Evolutionary conservation across 2,329 filamentous ascomycete genomes (phyloP), one percentile per base, ranked within the genome.

Genomic region (Pezicula radicicola): DNA sequence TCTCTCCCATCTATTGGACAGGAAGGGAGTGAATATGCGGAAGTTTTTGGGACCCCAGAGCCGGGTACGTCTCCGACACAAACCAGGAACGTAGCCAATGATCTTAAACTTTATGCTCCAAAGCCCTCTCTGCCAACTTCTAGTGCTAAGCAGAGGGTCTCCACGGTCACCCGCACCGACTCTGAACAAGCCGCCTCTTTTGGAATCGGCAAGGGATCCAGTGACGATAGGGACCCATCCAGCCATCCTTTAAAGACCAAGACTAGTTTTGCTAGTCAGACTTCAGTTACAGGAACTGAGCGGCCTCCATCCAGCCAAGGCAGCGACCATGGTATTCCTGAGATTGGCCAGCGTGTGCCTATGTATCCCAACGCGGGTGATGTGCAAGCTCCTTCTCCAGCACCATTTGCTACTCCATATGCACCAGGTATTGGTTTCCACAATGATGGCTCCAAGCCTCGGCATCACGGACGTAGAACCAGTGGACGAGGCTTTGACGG

Each of bases 361-460:
- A 94, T 99, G 89, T 88, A 94, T 66, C 88, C 87, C 49, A 84
- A 94, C 67, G 89, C 94, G 41, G 94, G 94, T 55, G 93, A 97
- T 67, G 94, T 97, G 9, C 94, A 99, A 73, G 94, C 94, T 13
- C 94, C 94, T 2, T 94, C 92, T 2, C 91, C 92, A 1, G 81
- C 84, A 2, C 87, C 85, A 8, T 60, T 59, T 44, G 40, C 55
- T 6, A 56, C 59, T 21, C 60, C 58, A 18, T 64, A 57, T 47
- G 46, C 57, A 16, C 51, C 59, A 28, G 65, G 65, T 10, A 70
- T 79, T 62, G 77, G 77, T 33, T 81, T 78, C 64, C 77, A 76
- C 65, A 76, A 76, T 52, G 77, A 82, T 57, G 75, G 75, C 36
- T 65, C 66, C 55, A 58, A 70, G 60, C 75, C 76, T 55, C 78